phyloP scores from a whole-genome alignment of 139 green algal genomes.

The Asterochloris sp. region DNA sequence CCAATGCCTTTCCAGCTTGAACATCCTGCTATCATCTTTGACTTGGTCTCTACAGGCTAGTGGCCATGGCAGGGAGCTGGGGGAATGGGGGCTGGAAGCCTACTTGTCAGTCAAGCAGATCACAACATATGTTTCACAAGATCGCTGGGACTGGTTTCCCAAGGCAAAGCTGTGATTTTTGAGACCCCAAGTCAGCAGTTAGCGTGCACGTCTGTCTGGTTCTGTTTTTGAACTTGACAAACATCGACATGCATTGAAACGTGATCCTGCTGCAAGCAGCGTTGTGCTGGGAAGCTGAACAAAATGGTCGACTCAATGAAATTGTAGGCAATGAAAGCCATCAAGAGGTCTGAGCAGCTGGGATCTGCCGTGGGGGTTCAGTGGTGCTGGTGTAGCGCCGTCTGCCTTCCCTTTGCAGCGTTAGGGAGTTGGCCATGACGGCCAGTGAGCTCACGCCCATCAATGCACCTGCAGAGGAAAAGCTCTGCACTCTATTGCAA shows the following conservation, averaged over 20 bases:
- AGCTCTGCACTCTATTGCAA: neutral
- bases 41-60: conserved; percentile 29
- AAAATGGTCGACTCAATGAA: no score
- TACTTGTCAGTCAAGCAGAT: conserved; percentile 83
- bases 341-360: neutral
- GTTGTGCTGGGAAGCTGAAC: no score
- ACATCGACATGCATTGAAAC: no score
- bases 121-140: conserved; percentile 57
- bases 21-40: neutral
- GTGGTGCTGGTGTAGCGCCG: neutral
- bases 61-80: conserved; percentile 80
- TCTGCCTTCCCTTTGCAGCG: conserved; percentile 55
- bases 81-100: conserved; percentile 70
- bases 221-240: no score
- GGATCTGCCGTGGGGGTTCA: neutral
- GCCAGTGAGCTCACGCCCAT: conserved; percentile 79
- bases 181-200: no score
- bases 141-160: conserved; percentile 78
- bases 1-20: neutral
- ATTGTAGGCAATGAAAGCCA: neutral
- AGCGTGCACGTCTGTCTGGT: no score
- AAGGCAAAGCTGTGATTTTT: conserved; percentile 31
- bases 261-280: no score
- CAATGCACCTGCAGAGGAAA: conserved; percentile 54
- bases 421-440: conserved; percentile 85